Evolutionary conservation across 2,329 filamentous ascomycete species (phyloP), one percentile per base, ranked within the genome.

Genomic region (Thermomyces lanuginosus): DNA sequence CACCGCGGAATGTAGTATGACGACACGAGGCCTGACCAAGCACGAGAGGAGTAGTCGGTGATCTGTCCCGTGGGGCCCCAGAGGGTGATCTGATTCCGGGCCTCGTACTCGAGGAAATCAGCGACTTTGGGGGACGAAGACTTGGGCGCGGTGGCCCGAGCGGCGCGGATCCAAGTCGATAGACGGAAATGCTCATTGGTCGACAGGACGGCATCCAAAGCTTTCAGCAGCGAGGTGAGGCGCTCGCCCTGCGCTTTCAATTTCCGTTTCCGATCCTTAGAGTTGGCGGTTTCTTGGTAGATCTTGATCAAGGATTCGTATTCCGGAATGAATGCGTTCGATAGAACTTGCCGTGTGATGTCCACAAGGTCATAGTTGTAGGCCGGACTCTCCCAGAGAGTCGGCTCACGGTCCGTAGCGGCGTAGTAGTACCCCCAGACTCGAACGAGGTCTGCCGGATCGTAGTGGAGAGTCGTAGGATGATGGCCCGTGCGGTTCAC

Each of bases 291-390:
- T 31, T 9, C 39, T 39, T 9, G 32, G 30, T 50, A 58, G 8
- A 46, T 41, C 0, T 36, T 24, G 6, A 62, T 40, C 2, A 64
- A 43, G 7, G 44, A 28, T 1, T 29, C 31, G 42, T 63, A 62
- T 4, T 49, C 24, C 0, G 44, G 35, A n/a, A 50, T 47, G 36
- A 65, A 65, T 4, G 46, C 47, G 38, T 65, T 63, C 22, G 51
- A 49, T 21, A 64, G 37, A 8, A 64, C 55, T 39, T 66, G 61
- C 2, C 61, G 50, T 2, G 60, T 59, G 8, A 63, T 43, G 35
- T 65, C 62, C n/a, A 61, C 50, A 15, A 64, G 38, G 31, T 66
- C 63, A 33, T 62, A 54, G 13, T 45, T 44, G 36, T 58, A 65
- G 1, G 55, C 44, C 15, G 55, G 42, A 27, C 59, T 51, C 6